These are phyloP conservation scores for Didymella sp. DNA, from an alignment of 2,329 filamentous ascomycete genomes.

Conservation along the genomic window DNA sequence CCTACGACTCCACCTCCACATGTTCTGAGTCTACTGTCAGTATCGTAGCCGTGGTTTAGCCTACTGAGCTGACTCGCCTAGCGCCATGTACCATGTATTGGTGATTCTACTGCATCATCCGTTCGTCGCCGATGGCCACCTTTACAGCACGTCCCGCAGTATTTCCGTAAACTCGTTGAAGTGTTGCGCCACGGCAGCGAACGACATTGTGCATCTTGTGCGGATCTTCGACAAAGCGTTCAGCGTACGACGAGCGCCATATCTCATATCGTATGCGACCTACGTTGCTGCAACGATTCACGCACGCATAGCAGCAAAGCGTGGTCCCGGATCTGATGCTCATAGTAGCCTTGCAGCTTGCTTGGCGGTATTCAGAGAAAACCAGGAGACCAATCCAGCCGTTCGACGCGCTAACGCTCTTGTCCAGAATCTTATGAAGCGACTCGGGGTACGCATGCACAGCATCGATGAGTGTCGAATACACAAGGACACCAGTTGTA, in stretches of 20 bases:
- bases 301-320: slow-evolving; percentile 58
- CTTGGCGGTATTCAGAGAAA: slow-evolving; percentile 57
- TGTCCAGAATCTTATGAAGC: slow-evolving; percentile 56
- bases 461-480: slow-evolving; percentile 28
- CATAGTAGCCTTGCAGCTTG: slow-evolving; percentile 52
- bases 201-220: slow-evolving; percentile 55
- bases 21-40: slow-evolving; percentile 37
- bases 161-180: slow-evolving; percentile 54
- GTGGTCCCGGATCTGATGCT: slow-evolving; percentile 49
- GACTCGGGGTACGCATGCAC: slow-evolving; percentile 44
- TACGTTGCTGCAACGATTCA: slow-evolving; percentile 63
- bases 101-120: slow-evolving; percentile 63
- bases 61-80: slow-evolving; percentile 10
- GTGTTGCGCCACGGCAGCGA: slow-evolving; percentile 57
- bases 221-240: slow-evolving; percentile 56
- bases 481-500: slow-evolving; percentile 16
- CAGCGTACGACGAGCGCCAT: slow-evolving; percentile 57
- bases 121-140: slow-evolving; percentile 59
- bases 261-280: slow-evolving; percentile 63
- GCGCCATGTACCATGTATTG: slow-evolving; percentile 59
- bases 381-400: slow-evolving; percentile 60
- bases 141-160: slow-evolving; percentile 52
- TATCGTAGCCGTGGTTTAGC: not conserved
- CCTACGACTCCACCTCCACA: slow-evolving; percentile 48
- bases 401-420: slow-evolving; percentile 57